Evolutionary conservation across 768 basidiomycete species (phyloP).

Genomic region (Hericium erinaceus): DNA sequence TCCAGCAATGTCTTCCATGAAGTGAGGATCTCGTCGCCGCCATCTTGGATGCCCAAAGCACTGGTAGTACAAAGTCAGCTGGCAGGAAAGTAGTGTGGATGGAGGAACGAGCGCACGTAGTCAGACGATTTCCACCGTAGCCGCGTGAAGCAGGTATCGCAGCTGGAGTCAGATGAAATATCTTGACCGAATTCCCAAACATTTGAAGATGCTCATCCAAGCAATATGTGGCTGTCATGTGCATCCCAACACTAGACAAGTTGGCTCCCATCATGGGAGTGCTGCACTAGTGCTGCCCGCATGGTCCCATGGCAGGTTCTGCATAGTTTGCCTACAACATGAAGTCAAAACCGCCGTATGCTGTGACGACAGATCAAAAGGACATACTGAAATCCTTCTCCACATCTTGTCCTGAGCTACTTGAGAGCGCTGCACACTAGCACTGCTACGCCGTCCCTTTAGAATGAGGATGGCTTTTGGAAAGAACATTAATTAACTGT

Average conservation of each 20-base stretch:
- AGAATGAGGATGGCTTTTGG: too few relatives aligned
- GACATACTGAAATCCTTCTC: too few relatives aligned
- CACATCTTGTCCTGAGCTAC: too few relatives aligned
- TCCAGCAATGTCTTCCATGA: not conserved
- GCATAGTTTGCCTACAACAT: too few relatives aligned
- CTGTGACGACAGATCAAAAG: too few relatives aligned
- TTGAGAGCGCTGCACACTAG: too few relatives aligned
- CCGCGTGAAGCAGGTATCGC: not conserved
- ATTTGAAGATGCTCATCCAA: not conserved
- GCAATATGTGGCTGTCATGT: not conserved
- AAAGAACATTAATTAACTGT: too few relatives aligned
- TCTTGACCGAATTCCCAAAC: not conserved
- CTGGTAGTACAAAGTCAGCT: not conserved
- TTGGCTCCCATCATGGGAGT: not conserved
- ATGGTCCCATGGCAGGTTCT: too few relatives aligned
- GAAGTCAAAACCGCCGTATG: too few relatives aligned
- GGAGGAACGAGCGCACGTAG: not conserved
- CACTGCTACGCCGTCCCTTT: too few relatives aligned
- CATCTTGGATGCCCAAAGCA: not conserved
- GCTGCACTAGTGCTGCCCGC: too few relatives aligned
- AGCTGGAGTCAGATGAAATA: not conserved
- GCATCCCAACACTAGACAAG: not conserved
- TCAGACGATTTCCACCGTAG: not conserved
- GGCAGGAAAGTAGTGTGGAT: not conserved
- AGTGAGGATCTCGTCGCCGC: not conserved